phyloP scores from a whole-genome alignment of 805 yeast genomes.

The Kodamaea kaohsiungensis region DNA sequence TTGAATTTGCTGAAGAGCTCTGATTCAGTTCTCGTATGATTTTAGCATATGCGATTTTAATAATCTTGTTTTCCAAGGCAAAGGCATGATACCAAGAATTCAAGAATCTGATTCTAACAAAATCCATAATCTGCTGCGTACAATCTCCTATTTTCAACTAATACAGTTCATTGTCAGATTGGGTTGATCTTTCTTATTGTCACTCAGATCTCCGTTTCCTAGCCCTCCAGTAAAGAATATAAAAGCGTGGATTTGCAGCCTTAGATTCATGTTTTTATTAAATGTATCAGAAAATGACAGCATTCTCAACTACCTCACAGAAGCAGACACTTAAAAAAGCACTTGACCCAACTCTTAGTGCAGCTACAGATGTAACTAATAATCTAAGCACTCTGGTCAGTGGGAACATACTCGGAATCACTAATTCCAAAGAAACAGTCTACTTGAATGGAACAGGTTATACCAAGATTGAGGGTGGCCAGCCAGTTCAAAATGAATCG shows the following conservation, averaged over 20 bases:
- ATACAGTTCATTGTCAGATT: too few relatives aligned
- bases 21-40: too few relatives aligned
- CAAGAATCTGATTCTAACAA: too few relatives aligned
- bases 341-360: constrained; percentile 3
- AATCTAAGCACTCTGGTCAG: background rate
- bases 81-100: too few relatives aligned
- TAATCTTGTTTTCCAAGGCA: too few relatives aligned
- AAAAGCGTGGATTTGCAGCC: background rate
- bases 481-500: constrained; percentile 18
- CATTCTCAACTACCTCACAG: background rate
- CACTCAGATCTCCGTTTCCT: too few relatives aligned
- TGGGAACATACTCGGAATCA: constrained; percentile 22
- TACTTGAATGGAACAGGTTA: constrained; percentile 19
- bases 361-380: constrained; percentile 2
- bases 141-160: too few relatives aligned
- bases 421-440: constrained; percentile 21
- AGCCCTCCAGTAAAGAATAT: background rate
- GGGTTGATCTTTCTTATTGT: too few relatives aligned
- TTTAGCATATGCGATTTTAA: too few relatives aligned
- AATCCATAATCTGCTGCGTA: too few relatives aligned
- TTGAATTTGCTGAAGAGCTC: too few relatives aligned
- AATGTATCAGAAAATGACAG: background rate
- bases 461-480: constrained; percentile 17
- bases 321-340: constrained; percentile 1
- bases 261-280: too few relatives aligned